Conservation (phyloP, 306 rosid species). For the Prinsepia uniflora region DNA sequence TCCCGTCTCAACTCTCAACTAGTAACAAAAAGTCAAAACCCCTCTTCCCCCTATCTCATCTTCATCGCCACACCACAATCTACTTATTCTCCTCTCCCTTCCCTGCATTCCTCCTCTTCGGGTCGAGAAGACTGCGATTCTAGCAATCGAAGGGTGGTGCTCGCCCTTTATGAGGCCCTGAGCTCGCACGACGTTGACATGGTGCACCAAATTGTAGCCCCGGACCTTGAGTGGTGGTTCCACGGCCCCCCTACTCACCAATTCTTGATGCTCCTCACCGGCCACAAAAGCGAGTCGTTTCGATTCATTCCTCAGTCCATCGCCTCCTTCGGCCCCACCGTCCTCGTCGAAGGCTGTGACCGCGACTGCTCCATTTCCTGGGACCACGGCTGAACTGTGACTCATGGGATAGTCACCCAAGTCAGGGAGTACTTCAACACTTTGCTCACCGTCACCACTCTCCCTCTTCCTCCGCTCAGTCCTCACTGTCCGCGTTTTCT, state of each 20-base stretch:
- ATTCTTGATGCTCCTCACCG: conserved; percentile 77
- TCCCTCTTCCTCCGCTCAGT: not conserved
- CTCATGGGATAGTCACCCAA: conserved; percentile 85
- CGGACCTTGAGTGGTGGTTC: conserved; percentile 99
- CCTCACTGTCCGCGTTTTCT: conserved; percentile 13
- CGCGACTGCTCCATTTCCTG: conserved; percentile 49
- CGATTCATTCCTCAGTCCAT: conserved; percentile 53
- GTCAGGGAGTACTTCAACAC: conserved; percentile 90
- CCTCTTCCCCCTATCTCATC: not conserved
- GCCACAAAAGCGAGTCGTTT: conserved; percentile 34
- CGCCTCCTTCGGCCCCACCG: conserved; percentile 57
- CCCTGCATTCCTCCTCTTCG: too few species aligned
- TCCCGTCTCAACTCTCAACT: too few species aligned
- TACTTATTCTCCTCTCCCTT: too few species aligned
- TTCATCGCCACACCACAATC: too few species aligned
- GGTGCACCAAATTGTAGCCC: conserved; percentile 59
- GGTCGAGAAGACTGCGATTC: conserved; percentile 56
- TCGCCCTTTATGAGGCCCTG: conserved; percentile 73
- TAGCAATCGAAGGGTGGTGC: conserved; percentile 62
- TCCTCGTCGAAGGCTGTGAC: conserved; percentile 83
- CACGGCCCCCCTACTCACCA: conserved; percentile 93
- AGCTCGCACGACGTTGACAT: conserved; percentile 59
- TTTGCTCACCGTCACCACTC: conserved; percentile 75
- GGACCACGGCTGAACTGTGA: conserved; percentile 86
- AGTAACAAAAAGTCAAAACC: too few species aligned